Evolutionary conservation across 2,329 filamentous ascomycete species (phyloP).

Genomic region (Trichoderma brevicompactum): DNA sequence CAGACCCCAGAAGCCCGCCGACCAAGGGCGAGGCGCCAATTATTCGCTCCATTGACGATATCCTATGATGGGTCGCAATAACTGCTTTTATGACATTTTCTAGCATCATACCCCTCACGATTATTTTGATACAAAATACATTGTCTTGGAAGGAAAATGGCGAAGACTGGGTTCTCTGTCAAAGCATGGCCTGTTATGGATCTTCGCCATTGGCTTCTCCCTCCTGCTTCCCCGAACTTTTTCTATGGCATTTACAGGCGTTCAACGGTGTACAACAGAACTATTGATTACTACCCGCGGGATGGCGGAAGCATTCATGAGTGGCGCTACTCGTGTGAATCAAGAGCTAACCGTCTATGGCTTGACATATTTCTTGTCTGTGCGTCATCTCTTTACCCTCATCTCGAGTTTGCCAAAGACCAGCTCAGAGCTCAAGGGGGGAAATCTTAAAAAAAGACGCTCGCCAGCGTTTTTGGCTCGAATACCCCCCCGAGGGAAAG

Average conservation of each 20-base stretch:
- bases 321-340: background rate
- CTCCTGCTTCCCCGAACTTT: background rate
- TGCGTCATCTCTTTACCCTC: conserved; percentile 1
- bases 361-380: background rate
- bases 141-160: background rate
- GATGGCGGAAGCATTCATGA: background rate
- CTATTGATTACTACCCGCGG: background rate
- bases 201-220: background rate
- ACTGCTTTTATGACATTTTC: background rate
- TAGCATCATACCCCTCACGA: conserved; percentile 8
- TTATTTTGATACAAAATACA: background rate
- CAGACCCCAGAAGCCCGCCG: conserved; percentile 75
- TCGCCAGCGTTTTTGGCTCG: background rate
- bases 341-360: background rate
- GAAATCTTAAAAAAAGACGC: background rate
- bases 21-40: conserved; percentile 76
- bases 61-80: conserved; percentile 57
- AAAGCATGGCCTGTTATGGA: background rate
- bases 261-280: conserved; percentile 27
- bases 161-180: background rate
- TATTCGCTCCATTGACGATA: conserved; percentile 75
- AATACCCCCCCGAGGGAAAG: background rate
- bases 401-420: background rate
- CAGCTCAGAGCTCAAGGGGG: background rate
- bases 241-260: conserved; percentile 28